Base-by-base conservation (phyloP, 73 alveolate species). In the Paramecium bursaria region DNA sequence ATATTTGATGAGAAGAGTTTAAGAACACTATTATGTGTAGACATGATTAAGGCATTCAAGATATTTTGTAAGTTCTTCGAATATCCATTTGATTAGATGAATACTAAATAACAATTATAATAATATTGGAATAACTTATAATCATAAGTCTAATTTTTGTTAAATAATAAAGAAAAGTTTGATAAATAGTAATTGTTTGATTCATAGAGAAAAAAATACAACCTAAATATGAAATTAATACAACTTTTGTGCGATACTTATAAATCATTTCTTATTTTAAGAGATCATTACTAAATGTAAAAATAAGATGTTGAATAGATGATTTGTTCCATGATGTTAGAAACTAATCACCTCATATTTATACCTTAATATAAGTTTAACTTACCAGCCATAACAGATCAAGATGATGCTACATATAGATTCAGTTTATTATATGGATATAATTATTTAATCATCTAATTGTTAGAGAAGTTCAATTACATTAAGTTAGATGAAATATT, bases 341-440 rank as follows among this genome's bases (percentile, higher is more conserved):
- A 67, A 35, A 42, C 26, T 33, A 15, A 47, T 19, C 82, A 67
- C 44, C 22, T 31, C 1, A 19, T 67, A 35, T 42, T 19, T 42
- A 17, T 67, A 67, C 82, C 82, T 35, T 26, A 39, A 11, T 39
- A 35, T 7, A 19, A 44, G 33, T 27, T 67, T 25, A 25, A 44
- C 3, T 17, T 67, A 3, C 82, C 82, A 5, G 27, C 33, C 14
- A 67, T 67, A 21, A 30, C 50, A 67, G 42, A 67, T 42, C 33
- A 67, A 39, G 82, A 67, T 67, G 82, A 67, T 39, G 46, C 53
- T 21, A 67, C 82, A 14, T 47, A 39, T 33, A 67, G 21, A 35
- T 67, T 39, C 44, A 39, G 82, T 35, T 67, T 67, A 39, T 39
- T 42, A 10, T 67, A 39, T 67, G 82, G 60, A 14, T 67, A 67